A percentile compares a stretch with the other conserved stretches of the same genome.
These are phyloP conservation scores for Fonsecaea monophora DNA, from an alignment of 2,329 filamentous ascomycete genomes.

Conservation along the genomic window DNA sequence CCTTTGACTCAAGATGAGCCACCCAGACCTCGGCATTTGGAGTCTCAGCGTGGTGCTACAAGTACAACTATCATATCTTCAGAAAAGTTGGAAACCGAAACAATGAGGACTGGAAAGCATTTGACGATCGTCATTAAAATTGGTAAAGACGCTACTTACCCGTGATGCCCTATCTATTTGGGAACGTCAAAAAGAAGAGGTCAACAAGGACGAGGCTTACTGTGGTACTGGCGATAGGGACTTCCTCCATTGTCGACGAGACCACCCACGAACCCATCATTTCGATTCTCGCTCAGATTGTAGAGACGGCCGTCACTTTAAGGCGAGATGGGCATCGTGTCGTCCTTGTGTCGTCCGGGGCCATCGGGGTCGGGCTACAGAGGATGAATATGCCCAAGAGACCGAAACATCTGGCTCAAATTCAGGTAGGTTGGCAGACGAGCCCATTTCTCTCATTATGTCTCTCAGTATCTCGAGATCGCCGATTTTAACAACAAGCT, in stretches of 20 bases:
- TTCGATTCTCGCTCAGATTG: conserved; percentile 87
- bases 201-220: conserved; percentile 25
- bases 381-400: conserved; percentile 87
- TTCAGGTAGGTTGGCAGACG: conserved; percentile 66
- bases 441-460: background rate
- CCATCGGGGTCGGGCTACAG: conserved; percentile 90
- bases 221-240: conserved; percentile 74
- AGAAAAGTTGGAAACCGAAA: conserved; percentile 37
- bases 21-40: conserved; percentile 1
- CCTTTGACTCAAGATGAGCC: conserved; percentile 26
- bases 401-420: conserved; percentile 86
- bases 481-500: background rate
- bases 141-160: conserved; percentile 60
- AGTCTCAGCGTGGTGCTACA: conserved; percentile 21
- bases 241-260: conserved; percentile 98
- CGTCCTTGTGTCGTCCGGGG: conserved; percentile 94
- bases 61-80: conserved; percentile 13
- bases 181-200: background rate
- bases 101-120: conserved; percentile 70
- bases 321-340: conserved; percentile 91
- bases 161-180: conserved; percentile 21
- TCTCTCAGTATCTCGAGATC: background rate
- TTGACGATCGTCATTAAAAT: conserved; percentile 86
- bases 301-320: conserved; percentile 88
- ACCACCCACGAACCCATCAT: conserved; percentile 91